Base-by-base conservation (phyloP, 306 rosid species). In the Castanea crenata region DNA sequence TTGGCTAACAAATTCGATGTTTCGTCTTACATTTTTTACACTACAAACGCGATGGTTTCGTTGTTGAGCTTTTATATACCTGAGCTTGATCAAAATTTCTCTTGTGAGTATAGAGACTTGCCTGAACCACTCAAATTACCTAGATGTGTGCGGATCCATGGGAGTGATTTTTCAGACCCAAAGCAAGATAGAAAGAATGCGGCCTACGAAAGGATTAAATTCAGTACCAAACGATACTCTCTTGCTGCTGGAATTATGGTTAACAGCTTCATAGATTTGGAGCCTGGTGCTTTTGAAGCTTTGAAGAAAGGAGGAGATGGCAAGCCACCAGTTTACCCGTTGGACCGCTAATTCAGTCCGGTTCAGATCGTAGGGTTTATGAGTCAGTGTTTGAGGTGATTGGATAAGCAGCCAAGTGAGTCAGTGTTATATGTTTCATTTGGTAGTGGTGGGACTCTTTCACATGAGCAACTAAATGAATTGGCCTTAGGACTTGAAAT, bases 221-320 rank as follows among this genome's bases (percentile, higher is more conserved):
- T 5, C 1, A 34, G 29, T 6, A 69, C 31, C 5, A 64, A 67
- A 21, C 25, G 44, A 21, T 55, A 76, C 32, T 5, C 19, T 6
- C 7, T 15, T 4, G 87, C 74, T 34, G 16, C 55, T 10, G 79
- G 84, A 31, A 76, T 84, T n/a, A 19, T 84, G 67, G 15, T 84
- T 0, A 80, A 80, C 18, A 72, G 81, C 29, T 80, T 71, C 23
- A 5, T 9, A 35, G 79, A 71, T 10, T 34, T 84, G 20, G 76
- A 84, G 58, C 76, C 79, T 1, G 69, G 81, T 15, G 51, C 74
- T 20, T 74, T 80, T 31, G 56, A 56, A 65, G 81, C 78, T 20
- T 65, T 65, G 20, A 56, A 12, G 11, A 70, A 76, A 20, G 52
- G 35, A 20, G 52, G 49, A 27, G 19, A 32, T 6, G 44, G 61